A percentile compares a stretch with the other conserved stretches of the same genome.
Evolutionary conservation across 805 yeast genomes (phyloP).

Genomic region (Candida coquimbonensis): DNA sequence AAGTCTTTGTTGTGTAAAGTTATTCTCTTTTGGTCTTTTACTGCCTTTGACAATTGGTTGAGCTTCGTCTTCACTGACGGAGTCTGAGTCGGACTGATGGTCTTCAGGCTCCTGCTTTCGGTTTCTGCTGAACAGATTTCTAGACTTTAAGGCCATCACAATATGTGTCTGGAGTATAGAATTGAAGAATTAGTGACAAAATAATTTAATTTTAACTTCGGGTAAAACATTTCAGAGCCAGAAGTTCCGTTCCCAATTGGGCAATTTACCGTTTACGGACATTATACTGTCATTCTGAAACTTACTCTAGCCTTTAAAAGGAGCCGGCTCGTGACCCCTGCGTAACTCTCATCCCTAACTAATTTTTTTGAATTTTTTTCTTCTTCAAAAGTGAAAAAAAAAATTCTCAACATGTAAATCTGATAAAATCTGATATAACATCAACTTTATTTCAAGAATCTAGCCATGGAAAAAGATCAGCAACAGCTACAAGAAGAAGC

Average conservation of each 20-base stretch:
- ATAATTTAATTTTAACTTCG: too few relatives aligned
- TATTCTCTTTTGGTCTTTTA: conserved; percentile 66
- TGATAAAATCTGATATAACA: too few relatives aligned
- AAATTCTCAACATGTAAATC: background rate
- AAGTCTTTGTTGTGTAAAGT: conserved; percentile 62
- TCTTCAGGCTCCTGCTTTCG: conserved; percentile 5
- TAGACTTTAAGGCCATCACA: conserved; percentile 18
- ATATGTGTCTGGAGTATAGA: background rate
- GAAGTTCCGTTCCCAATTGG: background rate
- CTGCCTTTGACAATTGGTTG: conserved; percentile 36
- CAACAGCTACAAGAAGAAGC: conserved; percentile 49
- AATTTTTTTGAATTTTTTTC: background rate
- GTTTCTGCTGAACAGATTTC: conserved; percentile 20
- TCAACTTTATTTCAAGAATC: background rate
- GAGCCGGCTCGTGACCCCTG: background rate
- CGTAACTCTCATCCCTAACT: conserved; percentile 8
- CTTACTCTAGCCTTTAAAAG: background rate
- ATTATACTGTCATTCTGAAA: conserved; percentile 1
- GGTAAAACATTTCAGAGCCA: background rate
- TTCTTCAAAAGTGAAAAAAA: background rate
- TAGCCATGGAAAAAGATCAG: background rate
- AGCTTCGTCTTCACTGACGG: conserved; percentile 37
- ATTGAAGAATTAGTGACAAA: background rate
- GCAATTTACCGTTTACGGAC: background rate
- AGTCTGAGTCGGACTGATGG: conserved; percentile 32